Percentiles rank a stretch among this genome's conserved stretches.
phyloP scores from a whole-genome alignment of 441 rosid genomes.

The Populus hybrid region DNA sequence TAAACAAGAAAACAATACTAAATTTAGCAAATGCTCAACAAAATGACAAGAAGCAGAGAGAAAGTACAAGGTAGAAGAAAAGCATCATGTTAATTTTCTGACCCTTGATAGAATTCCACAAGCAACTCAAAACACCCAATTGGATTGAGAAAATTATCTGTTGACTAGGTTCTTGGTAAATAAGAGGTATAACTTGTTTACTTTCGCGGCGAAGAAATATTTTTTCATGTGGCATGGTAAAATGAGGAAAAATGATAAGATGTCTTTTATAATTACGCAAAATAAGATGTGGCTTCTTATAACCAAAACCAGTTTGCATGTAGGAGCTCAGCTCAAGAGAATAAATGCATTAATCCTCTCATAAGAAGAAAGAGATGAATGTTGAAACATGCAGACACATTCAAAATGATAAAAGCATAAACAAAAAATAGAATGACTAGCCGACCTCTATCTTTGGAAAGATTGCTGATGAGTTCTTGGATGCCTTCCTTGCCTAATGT shows the following conservation, averaged over 20 bases:
- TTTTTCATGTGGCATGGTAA: too few relatives aligned
- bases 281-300: too few relatives aligned
- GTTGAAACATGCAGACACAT: neutral
- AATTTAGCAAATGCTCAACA: neutral
- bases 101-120: neutral
- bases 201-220: too few relatives aligned
- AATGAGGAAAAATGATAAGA: too few relatives aligned
- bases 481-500: constrained; percentile 72
- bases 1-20: neutral
- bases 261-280: too few relatives aligned
- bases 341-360: neutral
- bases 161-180: too few relatives aligned
- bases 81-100: neutral
- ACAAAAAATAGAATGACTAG: neutral
- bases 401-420: neutral
- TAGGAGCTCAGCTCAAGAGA: neutral
- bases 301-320: neutral
- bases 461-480: constrained; percentile 72
- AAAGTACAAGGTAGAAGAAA: neutral
- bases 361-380: neutral
- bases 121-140: too few relatives aligned
- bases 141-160: too few relatives aligned
- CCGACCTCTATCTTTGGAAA: constrained; percentile 77
- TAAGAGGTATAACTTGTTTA: too few relatives aligned
- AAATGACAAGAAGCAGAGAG: neutral